phyloP scores from a whole-genome alignment of 108 stramenopile species.

The Stephanodiscus triporus region DNA sequence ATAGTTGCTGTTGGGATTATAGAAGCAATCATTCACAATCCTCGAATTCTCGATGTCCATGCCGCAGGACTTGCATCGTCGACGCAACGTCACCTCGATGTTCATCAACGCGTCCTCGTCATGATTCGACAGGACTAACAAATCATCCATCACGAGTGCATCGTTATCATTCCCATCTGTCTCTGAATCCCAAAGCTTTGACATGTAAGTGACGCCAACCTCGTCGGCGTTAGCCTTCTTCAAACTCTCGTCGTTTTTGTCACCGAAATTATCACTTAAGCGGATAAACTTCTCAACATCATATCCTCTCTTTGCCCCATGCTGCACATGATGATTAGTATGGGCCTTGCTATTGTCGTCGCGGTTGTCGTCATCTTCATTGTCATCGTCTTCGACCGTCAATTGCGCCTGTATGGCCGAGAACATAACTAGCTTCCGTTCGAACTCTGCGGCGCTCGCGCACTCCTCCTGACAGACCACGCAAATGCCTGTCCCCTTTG shows the following conservation, averaged over 20 bases:
- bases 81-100: neutral
- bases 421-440: conserved; percentile 3
- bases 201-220: neutral
- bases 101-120: neutral
- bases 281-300: neutral
- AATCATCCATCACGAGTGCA: neutral
- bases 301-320: neutral
- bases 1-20: no score
- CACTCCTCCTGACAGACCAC: conserved; percentile 4
- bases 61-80: conserved; percentile 1
- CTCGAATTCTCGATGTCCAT: neutral
- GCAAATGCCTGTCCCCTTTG: neutral
- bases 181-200: neutral
- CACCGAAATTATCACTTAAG: neutral
- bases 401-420: neutral
- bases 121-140: neutral
- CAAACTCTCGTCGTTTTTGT: neutral
- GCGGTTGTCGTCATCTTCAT: neutral
- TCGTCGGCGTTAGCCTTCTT: neutral
- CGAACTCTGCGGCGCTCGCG: neutral
- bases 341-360: neutral
- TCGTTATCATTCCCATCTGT: neutral
- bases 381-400: neutral
- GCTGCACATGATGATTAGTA: neutral
- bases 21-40: neutral